Conservation (phyloP, 176 grass and related monocot genomes). For the Aegilops speltoides region DNA sequence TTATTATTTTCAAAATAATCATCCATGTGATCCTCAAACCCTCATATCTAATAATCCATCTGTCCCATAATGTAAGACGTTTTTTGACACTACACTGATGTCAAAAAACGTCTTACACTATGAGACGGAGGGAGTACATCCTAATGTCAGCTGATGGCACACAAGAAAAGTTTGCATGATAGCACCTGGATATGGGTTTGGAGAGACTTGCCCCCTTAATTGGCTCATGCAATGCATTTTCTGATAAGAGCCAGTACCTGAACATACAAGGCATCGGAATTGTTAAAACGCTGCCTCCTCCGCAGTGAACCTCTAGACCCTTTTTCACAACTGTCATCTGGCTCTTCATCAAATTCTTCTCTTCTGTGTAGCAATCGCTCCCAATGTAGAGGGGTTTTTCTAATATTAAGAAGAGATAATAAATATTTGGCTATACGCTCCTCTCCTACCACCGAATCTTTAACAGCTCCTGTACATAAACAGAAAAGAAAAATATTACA, state of each 20-base stretch:
- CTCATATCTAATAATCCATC: background rate
- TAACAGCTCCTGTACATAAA: constrained; percentile 72
- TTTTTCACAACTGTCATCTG: constrained; percentile 11
- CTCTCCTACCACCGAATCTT: constrained; percentile 92
- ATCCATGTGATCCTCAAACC: background rate
- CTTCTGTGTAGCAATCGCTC: constrained; percentile 49
- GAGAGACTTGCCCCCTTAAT: background rate
- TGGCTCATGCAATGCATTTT: background rate
- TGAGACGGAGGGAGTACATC: too few species aligned
- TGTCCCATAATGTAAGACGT: too few species aligned
- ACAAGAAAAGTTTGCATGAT: background rate
- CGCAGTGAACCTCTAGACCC: constrained; percentile 32
- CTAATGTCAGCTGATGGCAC: background rate
- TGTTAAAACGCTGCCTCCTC: constrained; percentile 42
- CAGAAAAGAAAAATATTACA: background rate
- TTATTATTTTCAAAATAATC: background rate
- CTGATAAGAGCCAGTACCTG: constrained; percentile 51
- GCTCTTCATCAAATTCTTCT: constrained; percentile 33
- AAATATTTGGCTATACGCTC: constrained; percentile 89
- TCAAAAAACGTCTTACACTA: too few species aligned
- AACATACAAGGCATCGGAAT: constrained; percentile 70
- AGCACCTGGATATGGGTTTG: background rate
- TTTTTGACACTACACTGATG: too few species aligned
- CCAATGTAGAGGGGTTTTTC: constrained; percentile 91
- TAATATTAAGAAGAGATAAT: constrained; percentile 86